Base-by-base conservation (phyloP, 768 basidiomycete genomes). In the Hygrophorus pudorinus region DNA sequence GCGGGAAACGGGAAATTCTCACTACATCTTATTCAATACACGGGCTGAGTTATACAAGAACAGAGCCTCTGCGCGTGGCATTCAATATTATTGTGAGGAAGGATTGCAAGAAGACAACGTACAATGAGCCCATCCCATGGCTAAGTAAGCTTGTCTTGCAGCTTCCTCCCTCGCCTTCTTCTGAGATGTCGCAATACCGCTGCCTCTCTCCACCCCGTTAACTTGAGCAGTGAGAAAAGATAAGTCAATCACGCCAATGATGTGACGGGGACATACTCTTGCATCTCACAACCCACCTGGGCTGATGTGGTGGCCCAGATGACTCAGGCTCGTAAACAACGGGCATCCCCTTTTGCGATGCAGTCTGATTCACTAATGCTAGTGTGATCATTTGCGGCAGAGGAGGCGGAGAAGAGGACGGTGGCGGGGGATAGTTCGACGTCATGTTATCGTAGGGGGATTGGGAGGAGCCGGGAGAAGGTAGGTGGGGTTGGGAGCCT, bases 161-260 rank as follows among this genome's bases (percentile, higher is more conserved):
- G 80, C 79, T 47, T 76, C 73, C 59, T 81, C 79, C 51, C 79
- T 83, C 8, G 79, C 80, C n/a, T 60, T 39, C 50, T 81, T 82
- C 57, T 79, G 78, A 46, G 67, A 81, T 47, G 72, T 75, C 16
- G 73, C 80, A 4, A 41, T 49, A 0, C 78, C 80, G 3, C 56
- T 41, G 21, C 79, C 80, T 48, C 51, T 67, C 49, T 70, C 65
- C 14, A 61, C 52, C 2, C 61, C 66, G 43, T 76, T 71, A 14
- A 82, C 80, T 82, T 12, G 10, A 4, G 4, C 11, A 20, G 7
- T 16, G 16, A 16, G 18, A 21, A 38, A n/a, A 38, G 4, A 38
- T 17, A 21, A 21, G 37, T 35, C n/a, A 17, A 35, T 17, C 37
- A 38, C 16, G 9, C 33, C 33, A 35, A 10, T 35, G 8, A 45